Evolutionary conservation across 805 yeast species (phyloP).

Genomic region (Metschnikowia colocasiae): DNA sequence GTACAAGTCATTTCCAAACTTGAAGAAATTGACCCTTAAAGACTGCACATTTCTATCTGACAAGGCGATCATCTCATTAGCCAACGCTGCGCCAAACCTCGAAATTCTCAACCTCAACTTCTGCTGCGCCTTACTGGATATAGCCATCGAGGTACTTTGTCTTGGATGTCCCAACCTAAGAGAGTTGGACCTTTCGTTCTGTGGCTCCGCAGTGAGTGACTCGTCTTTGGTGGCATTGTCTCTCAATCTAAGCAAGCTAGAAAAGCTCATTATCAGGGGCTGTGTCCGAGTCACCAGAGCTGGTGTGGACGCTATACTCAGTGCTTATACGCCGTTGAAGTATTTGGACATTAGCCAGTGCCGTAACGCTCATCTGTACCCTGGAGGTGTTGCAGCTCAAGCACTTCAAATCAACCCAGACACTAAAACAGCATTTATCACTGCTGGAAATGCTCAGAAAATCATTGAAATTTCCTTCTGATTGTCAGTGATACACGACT

Average conservation of each 20-base stretch:
- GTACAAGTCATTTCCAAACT: constrained; percentile 48
- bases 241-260: constrained; percentile 47
- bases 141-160: constrained; percentile 61
- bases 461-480: constrained; percentile 56
- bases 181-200: constrained; percentile 59
- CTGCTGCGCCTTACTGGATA: constrained; percentile 72
- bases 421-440: constrained; percentile 56
- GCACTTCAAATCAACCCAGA: constrained; percentile 48
- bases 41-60: constrained; percentile 77
- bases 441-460: constrained; percentile 49
- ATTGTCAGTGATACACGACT: not conserved
- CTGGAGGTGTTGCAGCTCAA: constrained; percentile 58
- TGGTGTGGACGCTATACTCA: constrained; percentile 65
- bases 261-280: constrained; percentile 54
- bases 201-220: constrained; percentile 79
- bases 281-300: constrained; percentile 75
- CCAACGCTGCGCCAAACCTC: constrained; percentile 57
- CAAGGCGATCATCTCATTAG: constrained; percentile 56
- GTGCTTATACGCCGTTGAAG: constrained; percentile 51
- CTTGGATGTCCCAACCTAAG: constrained; percentile 59
- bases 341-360: constrained; percentile 67
- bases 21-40: constrained; percentile 51
- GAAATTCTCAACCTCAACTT: constrained; percentile 60
- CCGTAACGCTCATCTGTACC: constrained; percentile 60
- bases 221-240: constrained; percentile 60